Evolutionary conservation across 306 rosid species (phyloP).

Genomic region (Medicago ruthenica): DNA sequence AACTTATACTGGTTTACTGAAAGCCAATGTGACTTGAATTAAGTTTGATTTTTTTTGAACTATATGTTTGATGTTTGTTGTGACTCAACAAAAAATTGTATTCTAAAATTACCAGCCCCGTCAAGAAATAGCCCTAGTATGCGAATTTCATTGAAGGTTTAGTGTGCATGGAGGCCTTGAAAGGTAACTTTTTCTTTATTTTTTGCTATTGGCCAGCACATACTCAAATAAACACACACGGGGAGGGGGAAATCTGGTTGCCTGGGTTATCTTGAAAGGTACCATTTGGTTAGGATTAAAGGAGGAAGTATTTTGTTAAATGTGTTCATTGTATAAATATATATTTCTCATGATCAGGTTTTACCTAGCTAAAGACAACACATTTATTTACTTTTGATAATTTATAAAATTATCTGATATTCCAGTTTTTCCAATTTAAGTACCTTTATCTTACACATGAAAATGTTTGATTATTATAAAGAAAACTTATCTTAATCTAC

Average conservation of each 20-base stretch:
- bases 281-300: constrained; percentile 15
- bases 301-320: constrained; percentile 20
- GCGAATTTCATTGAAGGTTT: background rate
- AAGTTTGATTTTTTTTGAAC: constrained; percentile 1
- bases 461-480: background rate
- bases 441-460: constrained; percentile 2
- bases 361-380: constrained; percentile 8
- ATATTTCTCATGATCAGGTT: constrained; percentile 22
- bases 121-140: background rate
- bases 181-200: background rate
- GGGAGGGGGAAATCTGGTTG: no score
- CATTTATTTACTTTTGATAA: constrained; percentile 20
- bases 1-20: constrained; percentile 11
- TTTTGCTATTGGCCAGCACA: no score
- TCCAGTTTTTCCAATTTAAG: constrained; percentile 10
- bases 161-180: constrained; percentile 1
- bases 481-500: background rate
- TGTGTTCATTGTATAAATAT: background rate
- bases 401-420: constrained; percentile 1
- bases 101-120: background rate
- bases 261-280: background rate
- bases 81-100: background rate
- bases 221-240: no score
- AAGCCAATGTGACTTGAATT: constrained; percentile 17
- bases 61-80: constrained; percentile 11